Base-by-base conservation (phyloP, 140 eudicot genomes). In the Bidens hawaiensis region DNA sequence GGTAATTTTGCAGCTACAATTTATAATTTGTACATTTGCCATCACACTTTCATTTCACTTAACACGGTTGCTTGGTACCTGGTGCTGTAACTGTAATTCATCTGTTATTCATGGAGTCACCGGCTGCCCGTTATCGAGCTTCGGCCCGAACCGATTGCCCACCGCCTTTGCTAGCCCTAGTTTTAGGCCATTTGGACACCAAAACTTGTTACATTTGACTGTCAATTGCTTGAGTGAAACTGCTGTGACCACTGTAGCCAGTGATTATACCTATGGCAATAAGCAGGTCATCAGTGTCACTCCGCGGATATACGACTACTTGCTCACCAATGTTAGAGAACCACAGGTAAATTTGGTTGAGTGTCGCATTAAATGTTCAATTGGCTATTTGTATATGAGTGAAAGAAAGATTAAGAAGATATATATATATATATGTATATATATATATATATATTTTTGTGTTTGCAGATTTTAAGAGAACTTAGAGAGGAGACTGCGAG, bases 401-500 rank as follows among this genome's bases (percentile, higher is more conserved):
- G 18, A 61, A 22, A 36, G 25, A 64, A 31, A 9, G 6, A n/a
- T n/a, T n/a, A n/a, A n/a, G n/a, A 28, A 56, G 26, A 14, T n/a
- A n/a, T n/a, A n/a, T n/a, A n/a, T n/a, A n/a, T n/a, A n/a, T n/a
- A n/a, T n/a, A n/a, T n/a, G n/a, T n/a, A n/a, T n/a, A n/a, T n/a
- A n/a, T n/a, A n/a, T n/a, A n/a, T n/a, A n/a, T 13, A 33, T 47
- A 8, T 30, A 4, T 1, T 1, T 30, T 30, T 30, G 4, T 24
- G 10, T 61, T 55, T 14, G 13, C 70, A 88, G 95, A 71, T 91
- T 30, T 53, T 91, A 15, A 60, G 78, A 56, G 81, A 91, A 55
- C 87, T 91, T 17, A 83, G 98, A 50, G 95, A 91, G 74, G 98
- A 87, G 80, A 87, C 98, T 17, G 76, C 95, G 17, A 74, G 67